A percentile compares a stretch with the other conserved stretches of the same genome.
These are phyloP conservation scores for Rhodotorula sp. DNA, from an alignment of 1,284 basidiomycete genomes.

Conservation along the genomic window DNA sequence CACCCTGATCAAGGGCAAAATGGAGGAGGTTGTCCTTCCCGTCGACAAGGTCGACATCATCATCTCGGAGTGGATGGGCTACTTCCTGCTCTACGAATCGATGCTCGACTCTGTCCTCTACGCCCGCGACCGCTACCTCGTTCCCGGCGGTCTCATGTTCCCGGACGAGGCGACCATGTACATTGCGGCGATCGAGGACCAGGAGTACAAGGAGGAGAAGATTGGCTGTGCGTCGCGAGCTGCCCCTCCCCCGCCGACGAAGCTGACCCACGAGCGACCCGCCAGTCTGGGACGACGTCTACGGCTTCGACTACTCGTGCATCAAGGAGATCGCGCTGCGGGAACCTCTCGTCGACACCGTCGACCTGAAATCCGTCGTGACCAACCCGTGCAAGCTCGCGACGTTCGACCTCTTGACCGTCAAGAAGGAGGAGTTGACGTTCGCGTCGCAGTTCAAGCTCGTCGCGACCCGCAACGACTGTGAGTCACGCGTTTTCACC, in stretches of 20 bases:
- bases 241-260: not conserved
- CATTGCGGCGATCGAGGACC: conserved; percentile 96
- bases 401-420: conserved; percentile 87
- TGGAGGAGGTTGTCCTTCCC: conserved; percentile 71
- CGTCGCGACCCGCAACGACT: conserved; percentile 84
- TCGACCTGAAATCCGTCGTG: conserved; percentile 88
- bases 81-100: conserved; percentile 90
- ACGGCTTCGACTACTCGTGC: conserved; percentile 98
- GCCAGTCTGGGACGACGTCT: conserved; percentile 98
- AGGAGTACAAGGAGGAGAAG: conserved; percentile 99
- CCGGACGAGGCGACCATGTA: conserved; percentile 93
- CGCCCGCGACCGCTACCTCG: conserved; percentile 93
- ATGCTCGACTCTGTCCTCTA: conserved; percentile 98
- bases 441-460: conserved; percentile 81
- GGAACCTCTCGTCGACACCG: conserved; percentile 96
- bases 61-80: conserved; percentile 99
- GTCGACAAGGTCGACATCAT: conserved; percentile 94
- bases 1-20: conserved; percentile 95
- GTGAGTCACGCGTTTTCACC: conserved; percentile 57
- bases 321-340: conserved; percentile 98
- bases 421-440: conserved; percentile 90
- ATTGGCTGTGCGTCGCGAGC: conserved; percentile 78
- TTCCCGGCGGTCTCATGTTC: conserved; percentile 84
- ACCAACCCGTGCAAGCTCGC: conserved; percentile 85
- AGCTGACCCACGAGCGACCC: not conserved